Conservation (phyloP, 2,329 filamentous ascomycete genomes). For the Venturia nashicola region DNA sequence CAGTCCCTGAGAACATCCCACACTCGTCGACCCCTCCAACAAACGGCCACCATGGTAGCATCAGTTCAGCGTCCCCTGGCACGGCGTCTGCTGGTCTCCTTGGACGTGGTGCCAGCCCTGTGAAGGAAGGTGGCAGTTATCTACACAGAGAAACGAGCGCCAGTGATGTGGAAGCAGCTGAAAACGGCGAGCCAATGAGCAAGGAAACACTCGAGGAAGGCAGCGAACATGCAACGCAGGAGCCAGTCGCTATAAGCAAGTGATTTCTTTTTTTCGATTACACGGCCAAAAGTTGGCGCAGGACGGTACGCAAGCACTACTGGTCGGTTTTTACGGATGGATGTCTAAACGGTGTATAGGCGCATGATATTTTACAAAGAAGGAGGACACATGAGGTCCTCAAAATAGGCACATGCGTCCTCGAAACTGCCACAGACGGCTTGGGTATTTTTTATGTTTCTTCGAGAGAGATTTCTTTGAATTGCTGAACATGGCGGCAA, state of each 20-base stretch:
- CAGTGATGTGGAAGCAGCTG: slow-evolving; percentile 29
- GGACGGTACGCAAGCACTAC: neutral
- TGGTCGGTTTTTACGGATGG: neutral
- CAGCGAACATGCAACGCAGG: slow-evolving; percentile 4
- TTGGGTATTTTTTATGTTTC: neutral
- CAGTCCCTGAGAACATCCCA: slow-evolving; percentile 87
- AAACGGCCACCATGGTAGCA: slow-evolving; percentile 21
- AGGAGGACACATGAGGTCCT: neutral
- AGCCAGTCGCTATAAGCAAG: slow-evolving; percentile 2
- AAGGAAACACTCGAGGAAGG: slow-evolving; percentile 3
- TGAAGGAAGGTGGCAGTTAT: slow-evolving; percentile 75
- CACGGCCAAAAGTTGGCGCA: neutral
- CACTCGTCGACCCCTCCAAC: slow-evolving; percentile 61
- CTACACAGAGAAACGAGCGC: slow-evolving; percentile 71
- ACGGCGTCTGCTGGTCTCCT: slow-evolving; percentile 24
- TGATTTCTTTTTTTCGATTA: neutral
- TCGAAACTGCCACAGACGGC: neutral
- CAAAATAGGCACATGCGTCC: neutral
- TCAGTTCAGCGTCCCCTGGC: slow-evolving; percentile 16
- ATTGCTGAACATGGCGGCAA: neutral
- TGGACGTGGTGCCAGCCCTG: slow-evolving; percentile 58
- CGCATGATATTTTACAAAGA: neutral
- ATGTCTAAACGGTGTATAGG: neutral
- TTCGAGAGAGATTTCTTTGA: too few relatives aligned
- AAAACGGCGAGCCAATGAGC: slow-evolving; percentile 4